Base-by-base conservation (phyloP, 805 yeast species). In the Wickerhamomyces sydowiorum region DNA sequence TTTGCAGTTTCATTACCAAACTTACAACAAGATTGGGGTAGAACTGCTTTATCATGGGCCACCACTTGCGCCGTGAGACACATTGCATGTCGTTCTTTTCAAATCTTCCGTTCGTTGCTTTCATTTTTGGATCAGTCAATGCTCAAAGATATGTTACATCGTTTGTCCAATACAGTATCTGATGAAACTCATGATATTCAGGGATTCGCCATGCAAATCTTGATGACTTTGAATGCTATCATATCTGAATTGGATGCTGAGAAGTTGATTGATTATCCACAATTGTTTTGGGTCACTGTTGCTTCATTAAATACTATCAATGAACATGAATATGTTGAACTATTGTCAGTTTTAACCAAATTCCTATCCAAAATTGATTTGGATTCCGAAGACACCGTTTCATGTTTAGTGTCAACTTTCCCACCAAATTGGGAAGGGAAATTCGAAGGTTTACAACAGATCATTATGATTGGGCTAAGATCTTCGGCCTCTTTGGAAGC, bases 31-130 rank as follows among this genome's bases (percentile, higher is more conserved):
- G 86, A 82, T 39, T 93, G 99, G 99, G 82, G 95, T 39, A 67
- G 82, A 27, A 78, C 76, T 3, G 83, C 98, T 0, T 68, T 95
- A 28, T 72, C 75, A 23, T 93, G 99, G 99, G 97, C 99, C 0
- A 93, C 99, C 0, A 82, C 96, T 1, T 93, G 98, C 66, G 95
- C 97, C 2, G 98, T 91, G 2, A 74, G 97, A 55, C 99, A 95
- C 59, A 77, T 93, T 51, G 99, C 99, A 0, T 93, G 99, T 51
- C 75, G 99, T 21, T 90, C 98, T 0, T 91, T 95, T 63, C 99
- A 93, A 59, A 73, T 90, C 0, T 93, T 90, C 65, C 70, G 99
- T 35, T 85, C 95, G 4, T 62, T 93, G 43, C 65, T 89, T n/a
- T 76, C 86, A 8, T 80, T 82, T 51, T 66, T 91, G 46, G 97